phyloP scores from a whole-genome alignment of 139 green algal genomes.

The Mesotaenium endlicherianum region DNA sequence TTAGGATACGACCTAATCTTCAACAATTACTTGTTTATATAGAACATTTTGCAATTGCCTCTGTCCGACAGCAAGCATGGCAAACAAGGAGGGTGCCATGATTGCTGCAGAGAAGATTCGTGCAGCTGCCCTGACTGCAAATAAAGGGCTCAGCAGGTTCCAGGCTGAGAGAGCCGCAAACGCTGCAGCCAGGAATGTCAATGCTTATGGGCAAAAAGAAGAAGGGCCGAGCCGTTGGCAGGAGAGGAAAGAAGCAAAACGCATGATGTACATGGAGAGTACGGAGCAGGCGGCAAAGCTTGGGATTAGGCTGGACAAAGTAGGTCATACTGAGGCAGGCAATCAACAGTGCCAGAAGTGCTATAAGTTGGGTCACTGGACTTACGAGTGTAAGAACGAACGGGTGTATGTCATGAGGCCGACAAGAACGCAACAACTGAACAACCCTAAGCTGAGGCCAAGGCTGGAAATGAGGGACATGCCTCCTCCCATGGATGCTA shows the following conservation, averaged over 20 bases:
- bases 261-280: constrained; percentile 45
- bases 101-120: constrained; percentile 9
- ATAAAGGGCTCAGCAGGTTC: background rate
- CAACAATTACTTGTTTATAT: too few relatives aligned
- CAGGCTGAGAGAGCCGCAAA: constrained; percentile 23
- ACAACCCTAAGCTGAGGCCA: constrained; percentile 21
- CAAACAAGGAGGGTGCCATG: constrained; percentile 23
- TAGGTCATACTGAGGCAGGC: background rate
- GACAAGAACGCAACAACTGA: constrained; percentile 38
- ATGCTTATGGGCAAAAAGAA: constrained; percentile 52
- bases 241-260: constrained; percentile 53
- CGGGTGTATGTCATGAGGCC: constrained; percentile 40
- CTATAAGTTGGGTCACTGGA: constrained; percentile 48
- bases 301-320: background rate
- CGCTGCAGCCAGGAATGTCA: constrained; percentile 35
- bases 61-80: background rate
- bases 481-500: background rate
- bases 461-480: background rate
- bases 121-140: constrained; percentile 9
- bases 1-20: too few relatives aligned
- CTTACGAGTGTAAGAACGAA: constrained; percentile 54
- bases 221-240: constrained; percentile 46
- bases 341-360: constrained; percentile 54
- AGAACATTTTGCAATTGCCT: too few relatives aligned
- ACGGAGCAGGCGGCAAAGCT: constrained; percentile 47